Conservation (phyloP, 2,329 filamentous ascomycete genomes). For the Akanthomyces muscarius region DNA sequence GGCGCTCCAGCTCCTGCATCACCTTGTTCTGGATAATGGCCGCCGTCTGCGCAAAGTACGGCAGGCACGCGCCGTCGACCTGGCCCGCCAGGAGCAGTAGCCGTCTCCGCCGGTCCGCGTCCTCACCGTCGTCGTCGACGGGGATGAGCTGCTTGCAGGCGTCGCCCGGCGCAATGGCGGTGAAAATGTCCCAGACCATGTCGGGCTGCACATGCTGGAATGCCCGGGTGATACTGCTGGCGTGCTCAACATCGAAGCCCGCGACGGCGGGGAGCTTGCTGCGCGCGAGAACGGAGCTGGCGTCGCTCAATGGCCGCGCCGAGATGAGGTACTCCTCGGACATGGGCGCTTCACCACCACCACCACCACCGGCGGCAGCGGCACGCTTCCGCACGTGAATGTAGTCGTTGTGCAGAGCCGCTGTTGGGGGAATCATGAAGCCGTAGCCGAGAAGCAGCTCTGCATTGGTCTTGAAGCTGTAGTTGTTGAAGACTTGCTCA, state of each 20-base stretch:
- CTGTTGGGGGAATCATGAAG: conserved; percentile 50
- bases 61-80: conserved; percentile 26
- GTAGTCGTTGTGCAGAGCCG: conserved; percentile 55
- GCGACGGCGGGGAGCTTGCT: conserved; percentile 35
- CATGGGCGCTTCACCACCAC: conserved; percentile 5
- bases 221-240: conserved; percentile 29
- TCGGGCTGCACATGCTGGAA: conserved; percentile 51
- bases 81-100: conserved; percentile 30
- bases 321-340: conserved; percentile 51
- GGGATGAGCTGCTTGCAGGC: background rate
- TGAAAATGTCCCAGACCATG: conserved; percentile 48
- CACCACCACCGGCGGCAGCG: conserved; percentile 20
- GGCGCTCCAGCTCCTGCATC: conserved; percentile 39
- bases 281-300: conserved; percentile 45
- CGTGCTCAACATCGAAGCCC: conserved; percentile 5
- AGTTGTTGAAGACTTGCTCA: conserved; percentile 64
- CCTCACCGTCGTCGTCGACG: conserved; percentile 20
- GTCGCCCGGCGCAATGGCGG: conserved; percentile 28
- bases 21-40: conserved; percentile 43
- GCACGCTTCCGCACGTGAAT: conserved; percentile 50
- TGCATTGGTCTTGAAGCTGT: conserved; percentile 69
- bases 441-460: conserved; percentile 63
- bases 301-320: conserved; percentile 43
- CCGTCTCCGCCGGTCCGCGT: conserved; percentile 15
- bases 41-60: conserved; percentile 33